These are phyloP conservation scores for Carex scoparia DNA, from an alignment of 176 grass and related monocot genomes.

Conservation along the genomic window DNA sequence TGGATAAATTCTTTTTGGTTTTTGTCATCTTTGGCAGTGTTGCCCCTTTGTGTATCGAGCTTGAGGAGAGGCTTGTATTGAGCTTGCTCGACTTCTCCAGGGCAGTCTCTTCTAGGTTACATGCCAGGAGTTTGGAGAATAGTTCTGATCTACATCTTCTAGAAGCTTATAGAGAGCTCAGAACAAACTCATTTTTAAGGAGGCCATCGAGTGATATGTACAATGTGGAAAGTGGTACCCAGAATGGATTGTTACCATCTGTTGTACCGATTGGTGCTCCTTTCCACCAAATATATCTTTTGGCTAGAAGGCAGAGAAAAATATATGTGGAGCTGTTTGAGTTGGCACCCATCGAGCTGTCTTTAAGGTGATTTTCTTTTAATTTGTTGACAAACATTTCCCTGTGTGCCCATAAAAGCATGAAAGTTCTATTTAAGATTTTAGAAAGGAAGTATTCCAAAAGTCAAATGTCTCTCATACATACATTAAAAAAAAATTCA, in stretches of 20 bases:
- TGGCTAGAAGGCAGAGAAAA: constrained; percentile 87
- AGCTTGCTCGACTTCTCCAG: constrained; percentile 77
- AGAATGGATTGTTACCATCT: constrained; percentile 58
- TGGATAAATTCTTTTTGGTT: background rate
- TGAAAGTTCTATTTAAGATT: background rate
- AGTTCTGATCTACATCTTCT: constrained; percentile 54
- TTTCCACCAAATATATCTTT: constrained; percentile 90
- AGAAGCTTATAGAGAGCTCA: constrained; percentile 35
- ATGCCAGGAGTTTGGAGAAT: constrained; percentile 49
- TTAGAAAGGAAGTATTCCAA: background rate
- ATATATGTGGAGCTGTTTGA: constrained; percentile 86
- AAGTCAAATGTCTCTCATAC: background rate
- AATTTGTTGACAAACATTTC: constrained; percentile 1
- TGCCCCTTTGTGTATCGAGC: constrained; percentile 79
- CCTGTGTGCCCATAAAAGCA: background rate
- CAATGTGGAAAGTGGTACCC: constrained; percentile 19
- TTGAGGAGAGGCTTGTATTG: constrained; percentile 87
- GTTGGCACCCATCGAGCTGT: constrained; percentile 64
- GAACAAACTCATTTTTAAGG: constrained; percentile 40
- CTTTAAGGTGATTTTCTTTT: constrained; percentile 70
- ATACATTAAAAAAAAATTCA: background rate
- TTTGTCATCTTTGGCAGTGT: constrained; percentile 48
- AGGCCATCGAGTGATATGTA: constrained; percentile 32
- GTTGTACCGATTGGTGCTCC: constrained; percentile 84
- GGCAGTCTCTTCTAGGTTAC: constrained; percentile 71